phyloP scores from a whole-genome alignment of 139 green algal species.

The Auxenochlorella pyrenoidosa region DNA sequence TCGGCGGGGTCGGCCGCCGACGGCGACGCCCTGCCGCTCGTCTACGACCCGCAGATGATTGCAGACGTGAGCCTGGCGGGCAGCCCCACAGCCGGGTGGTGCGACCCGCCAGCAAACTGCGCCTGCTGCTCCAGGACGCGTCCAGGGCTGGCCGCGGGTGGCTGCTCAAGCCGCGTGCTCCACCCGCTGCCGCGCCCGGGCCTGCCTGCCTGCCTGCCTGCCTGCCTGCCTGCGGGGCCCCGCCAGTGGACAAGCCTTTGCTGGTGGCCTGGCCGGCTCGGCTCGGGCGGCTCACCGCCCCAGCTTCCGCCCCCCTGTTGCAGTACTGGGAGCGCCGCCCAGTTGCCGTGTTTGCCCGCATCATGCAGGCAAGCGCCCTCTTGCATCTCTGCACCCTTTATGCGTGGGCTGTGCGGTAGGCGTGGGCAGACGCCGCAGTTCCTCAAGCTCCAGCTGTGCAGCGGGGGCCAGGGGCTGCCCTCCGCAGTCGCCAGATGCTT shows the following conservation, averaged over 20 bases:
- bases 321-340: conserved; percentile 88
- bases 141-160: not conserved
- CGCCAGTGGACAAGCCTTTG: not conserved
- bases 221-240: not conserved
- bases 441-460: too few relatives aligned
- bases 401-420: too few relatives aligned
- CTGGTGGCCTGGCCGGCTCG: not conserved
- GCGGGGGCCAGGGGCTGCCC: too few relatives aligned
- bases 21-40: conserved; percentile 78
- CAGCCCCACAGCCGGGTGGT: too few relatives aligned
- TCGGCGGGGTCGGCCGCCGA: conserved; percentile 28
- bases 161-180: not conserved
- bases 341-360: conserved; percentile 82
- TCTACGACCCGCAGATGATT: conserved; percentile 92
- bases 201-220: not conserved
- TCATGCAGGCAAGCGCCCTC: conserved; percentile 91
- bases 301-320: not conserved
- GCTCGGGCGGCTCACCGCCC: too few relatives aligned
- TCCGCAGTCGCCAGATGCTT: too few relatives aligned
- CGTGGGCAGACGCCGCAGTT: too few relatives aligned
- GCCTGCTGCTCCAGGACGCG: too few relatives aligned
- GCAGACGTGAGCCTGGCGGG: conserved; percentile 26
- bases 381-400: too few relatives aligned
- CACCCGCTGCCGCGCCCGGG: too few relatives aligned
- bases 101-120: too few relatives aligned